Conservation (phyloP, 2,329 filamentous ascomycete genomes). For the Aquanectria penicillioides region DNA sequence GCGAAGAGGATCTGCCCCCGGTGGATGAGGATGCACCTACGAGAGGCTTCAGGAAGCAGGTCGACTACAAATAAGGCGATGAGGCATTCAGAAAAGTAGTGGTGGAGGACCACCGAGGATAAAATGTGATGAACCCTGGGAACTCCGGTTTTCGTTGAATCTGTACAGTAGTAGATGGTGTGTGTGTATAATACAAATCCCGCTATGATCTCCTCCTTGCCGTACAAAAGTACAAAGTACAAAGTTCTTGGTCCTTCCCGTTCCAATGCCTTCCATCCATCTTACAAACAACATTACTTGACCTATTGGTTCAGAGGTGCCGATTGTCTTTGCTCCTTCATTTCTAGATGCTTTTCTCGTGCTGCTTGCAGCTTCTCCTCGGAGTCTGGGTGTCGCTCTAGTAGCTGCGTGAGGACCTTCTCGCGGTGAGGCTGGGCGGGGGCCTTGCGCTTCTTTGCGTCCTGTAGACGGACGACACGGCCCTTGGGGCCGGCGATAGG, state of each 20-base stretch:
- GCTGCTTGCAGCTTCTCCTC: constrained; percentile 59
- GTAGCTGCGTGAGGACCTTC: constrained; percentile 54
- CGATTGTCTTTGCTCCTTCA: constrained; percentile 60
- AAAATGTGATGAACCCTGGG: constrained; percentile 34
- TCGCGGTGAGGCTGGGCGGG: constrained; percentile 61
- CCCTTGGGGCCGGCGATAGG: constrained; percentile 89
- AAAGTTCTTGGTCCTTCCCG: constrained; percentile 4
- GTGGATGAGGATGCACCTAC: constrained; percentile 49
- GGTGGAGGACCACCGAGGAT: constrained; percentile 15
- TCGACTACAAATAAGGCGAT: constrained; percentile 43
- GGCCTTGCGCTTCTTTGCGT: constrained; percentile 85
- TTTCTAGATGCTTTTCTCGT: constrained; percentile 60
- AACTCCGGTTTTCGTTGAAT: constrained; percentile 42
- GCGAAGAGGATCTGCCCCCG: constrained; percentile 51
- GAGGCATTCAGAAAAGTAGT: constrained; percentile 11
- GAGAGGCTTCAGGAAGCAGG: constrained; percentile 64
- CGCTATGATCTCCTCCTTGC: constrained; percentile 42
- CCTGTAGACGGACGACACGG: constrained; percentile 84
- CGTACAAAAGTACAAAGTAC: constrained; percentile 32
- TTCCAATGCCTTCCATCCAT: constrained; percentile 48
- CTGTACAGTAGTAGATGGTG: constrained; percentile 45
- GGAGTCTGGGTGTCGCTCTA: constrained; percentile 59
- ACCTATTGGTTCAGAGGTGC: constrained; percentile 32
- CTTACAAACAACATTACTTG: constrained; percentile 31
- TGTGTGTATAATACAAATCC: constrained; percentile 54